phyloP scores from a whole-genome alignment of 75 land plant genomes.

The Cupressus sempervirens region DNA sequence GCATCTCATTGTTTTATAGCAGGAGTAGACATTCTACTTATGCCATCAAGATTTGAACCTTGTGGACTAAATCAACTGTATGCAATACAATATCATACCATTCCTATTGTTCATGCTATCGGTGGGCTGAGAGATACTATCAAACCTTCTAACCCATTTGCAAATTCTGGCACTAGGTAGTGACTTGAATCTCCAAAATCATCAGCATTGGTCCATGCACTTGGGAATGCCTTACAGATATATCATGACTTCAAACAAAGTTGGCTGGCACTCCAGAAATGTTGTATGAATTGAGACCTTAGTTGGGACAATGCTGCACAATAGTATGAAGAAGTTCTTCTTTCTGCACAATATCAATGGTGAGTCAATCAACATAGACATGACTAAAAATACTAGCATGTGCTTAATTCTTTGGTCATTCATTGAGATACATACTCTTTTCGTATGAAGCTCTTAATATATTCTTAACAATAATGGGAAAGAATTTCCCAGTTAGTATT shows the following conservation, averaged over 20 bases:
- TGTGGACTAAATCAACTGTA: slow-evolving; percentile 93
- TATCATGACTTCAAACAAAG: slow-evolving; percentile 73
- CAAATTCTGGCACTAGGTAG: slow-evolving; percentile 81
- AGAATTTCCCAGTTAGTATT: not conserved
- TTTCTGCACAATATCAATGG: slow-evolving; percentile 96
- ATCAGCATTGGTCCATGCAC: slow-evolving; percentile 57
- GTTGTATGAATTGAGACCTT: slow-evolving; percentile 88
- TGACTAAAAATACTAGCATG: not conserved
- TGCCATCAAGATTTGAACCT: slow-evolving; percentile 96
- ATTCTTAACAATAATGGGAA: not conserved
- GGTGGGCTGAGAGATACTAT: slow-evolving; percentile 92
- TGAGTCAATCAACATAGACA: slow-evolving; percentile 16
- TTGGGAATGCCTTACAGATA: slow-evolving; percentile 82
- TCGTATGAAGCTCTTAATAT: no score
- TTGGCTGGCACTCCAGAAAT: slow-evolving; percentile 78
- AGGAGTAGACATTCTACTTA: slow-evolving; percentile 84
- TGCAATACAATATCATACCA: slow-evolving; percentile 84
- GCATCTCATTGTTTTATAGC: slow-evolving; percentile 94
- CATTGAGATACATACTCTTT: not conserved
- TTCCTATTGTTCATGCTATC: slow-evolving; percentile 91
- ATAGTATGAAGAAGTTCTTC: slow-evolving; percentile 82
- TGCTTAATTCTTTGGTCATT: not conserved
- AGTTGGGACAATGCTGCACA: slow-evolving; percentile 96
- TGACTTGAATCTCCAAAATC: slow-evolving; percentile 71
- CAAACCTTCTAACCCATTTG: slow-evolving; percentile 64